A percentile compares a stretch with the other conserved stretches of the same genome.
Conservation (phyloP, 2,329 filamentous ascomycete genomes). For the Trichoderma citrinoviride region DNA sequence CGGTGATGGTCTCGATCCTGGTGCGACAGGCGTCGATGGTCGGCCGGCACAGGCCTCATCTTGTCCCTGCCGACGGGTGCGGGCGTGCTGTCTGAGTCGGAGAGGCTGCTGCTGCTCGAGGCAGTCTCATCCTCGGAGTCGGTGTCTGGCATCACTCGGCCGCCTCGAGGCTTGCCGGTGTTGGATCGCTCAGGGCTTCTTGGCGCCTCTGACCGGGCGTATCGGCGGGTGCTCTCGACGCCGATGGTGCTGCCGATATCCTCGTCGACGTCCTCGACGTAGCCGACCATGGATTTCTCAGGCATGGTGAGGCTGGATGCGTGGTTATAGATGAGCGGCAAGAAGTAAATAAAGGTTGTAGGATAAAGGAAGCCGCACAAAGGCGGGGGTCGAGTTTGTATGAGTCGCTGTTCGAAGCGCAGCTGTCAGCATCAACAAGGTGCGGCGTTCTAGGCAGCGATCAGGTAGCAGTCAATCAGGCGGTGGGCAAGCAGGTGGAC, state of each 20-base stretch:
- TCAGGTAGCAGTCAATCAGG: background rate
- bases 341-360: slow-evolving; percentile 10
- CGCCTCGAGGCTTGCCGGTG: slow-evolving; percentile 48
- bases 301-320: slow-evolving; percentile 42
- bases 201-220: slow-evolving; percentile 48
- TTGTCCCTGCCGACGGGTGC: slow-evolving; percentile 36
- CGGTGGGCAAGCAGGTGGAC: background rate
- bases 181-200: slow-evolving; percentile 50
- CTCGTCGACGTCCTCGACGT: slow-evolving; percentile 54
- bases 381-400: slow-evolving; percentile 28
- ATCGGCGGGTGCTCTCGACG: slow-evolving; percentile 41
- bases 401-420: slow-evolving; percentile 17
- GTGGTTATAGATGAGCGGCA: slow-evolving; percentile 20
- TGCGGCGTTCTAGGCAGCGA: slow-evolving; percentile 12
- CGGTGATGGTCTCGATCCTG: slow-evolving; percentile 31
- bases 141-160: slow-evolving; percentile 33
- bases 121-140: slow-evolving; percentile 41
- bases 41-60: slow-evolving; percentile 31
- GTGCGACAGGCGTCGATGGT: slow-evolving; percentile 26
- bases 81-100: slow-evolving; percentile 46
- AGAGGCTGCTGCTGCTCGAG: slow-evolving; percentile 31
- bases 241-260: slow-evolving; percentile 45
- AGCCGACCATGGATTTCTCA: slow-evolving; percentile 37
- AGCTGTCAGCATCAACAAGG: background rate
- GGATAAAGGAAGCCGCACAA: slow-evolving; percentile 30